Evolutionary conservation across 1,284 basidiomycete species (phyloP).

Genomic region (Amylostereum areolatum): DNA sequence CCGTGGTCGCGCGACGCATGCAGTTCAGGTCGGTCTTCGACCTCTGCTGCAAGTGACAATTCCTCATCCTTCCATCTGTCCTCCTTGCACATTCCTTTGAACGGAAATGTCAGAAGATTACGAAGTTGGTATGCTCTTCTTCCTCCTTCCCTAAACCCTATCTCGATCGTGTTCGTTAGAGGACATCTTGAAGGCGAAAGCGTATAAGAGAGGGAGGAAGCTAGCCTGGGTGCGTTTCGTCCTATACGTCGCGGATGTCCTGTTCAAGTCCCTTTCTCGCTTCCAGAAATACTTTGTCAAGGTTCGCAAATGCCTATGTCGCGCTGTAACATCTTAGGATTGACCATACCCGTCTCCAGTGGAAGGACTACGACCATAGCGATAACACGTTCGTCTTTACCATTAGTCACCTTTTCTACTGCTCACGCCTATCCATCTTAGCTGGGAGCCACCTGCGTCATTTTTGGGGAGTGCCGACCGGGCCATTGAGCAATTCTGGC

Average conservation of each 20-base stretch:
- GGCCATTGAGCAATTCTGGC: conserved; percentile 57
- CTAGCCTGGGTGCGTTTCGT: conserved; percentile 35
- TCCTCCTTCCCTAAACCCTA: neutral
- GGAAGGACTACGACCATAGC: conserved; percentile 56
- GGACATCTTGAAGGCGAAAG: conserved; percentile 42
- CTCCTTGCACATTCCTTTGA: conserved; percentile 21
- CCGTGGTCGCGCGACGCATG: neutral
- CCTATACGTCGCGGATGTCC: neutral
- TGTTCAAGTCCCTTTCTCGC: neutral
- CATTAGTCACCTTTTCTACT: neutral
- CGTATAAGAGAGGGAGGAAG: conserved; percentile 31
- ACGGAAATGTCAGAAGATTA: conserved; percentile 36
- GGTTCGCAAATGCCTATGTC: conserved; percentile 30
- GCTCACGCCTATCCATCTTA: conserved; percentile 19
- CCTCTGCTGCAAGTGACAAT: neutral
- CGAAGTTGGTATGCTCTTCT: conserved; percentile 57
- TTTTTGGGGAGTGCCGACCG: conserved; percentile 52
- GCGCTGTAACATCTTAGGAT: neutral
- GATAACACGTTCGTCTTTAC: conserved; percentile 60
- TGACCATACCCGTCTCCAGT: conserved; percentile 33
- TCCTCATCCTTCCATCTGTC: neutral
- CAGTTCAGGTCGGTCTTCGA: neutral
- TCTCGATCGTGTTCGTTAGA: conserved; percentile 31
- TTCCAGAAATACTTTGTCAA: conserved; percentile 56
- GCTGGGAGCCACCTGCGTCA: conserved; percentile 65